Percentiles rank a stretch among this genome's conserved stretches.
Conservation (phyloP, 73 alveolate species). For the Loxodes magnus region DNA sequence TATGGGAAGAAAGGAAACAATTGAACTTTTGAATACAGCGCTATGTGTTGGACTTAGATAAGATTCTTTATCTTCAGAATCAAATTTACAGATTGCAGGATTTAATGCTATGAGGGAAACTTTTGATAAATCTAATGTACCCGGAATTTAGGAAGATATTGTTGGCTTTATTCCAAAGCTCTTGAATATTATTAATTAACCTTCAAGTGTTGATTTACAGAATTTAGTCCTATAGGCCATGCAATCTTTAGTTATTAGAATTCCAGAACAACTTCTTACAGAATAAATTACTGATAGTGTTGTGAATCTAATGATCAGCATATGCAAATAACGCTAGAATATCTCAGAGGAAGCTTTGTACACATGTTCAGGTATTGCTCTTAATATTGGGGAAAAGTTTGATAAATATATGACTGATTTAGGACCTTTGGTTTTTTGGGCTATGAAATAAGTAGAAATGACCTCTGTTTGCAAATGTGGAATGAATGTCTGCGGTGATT, state of each 20-base stretch:
- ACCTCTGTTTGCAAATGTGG: not conserved
- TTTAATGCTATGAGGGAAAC: not conserved
- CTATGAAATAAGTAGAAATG: not conserved
- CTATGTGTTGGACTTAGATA: not conserved
- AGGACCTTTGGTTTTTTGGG: constrained; percentile 3
- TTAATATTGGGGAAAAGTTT: not conserved
- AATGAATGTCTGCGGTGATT: constrained; percentile 1
- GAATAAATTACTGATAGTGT: not conserved
- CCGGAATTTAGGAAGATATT: not conserved
- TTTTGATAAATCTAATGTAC: not conserved
- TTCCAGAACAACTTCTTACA: not conserved
- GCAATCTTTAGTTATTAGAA: not conserved
- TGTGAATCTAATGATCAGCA: not conserved
- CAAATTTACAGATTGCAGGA: not conserved
- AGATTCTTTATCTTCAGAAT: not conserved
- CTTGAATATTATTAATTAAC: not conserved
- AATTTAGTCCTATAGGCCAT: not conserved
- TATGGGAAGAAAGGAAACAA: not conserved
- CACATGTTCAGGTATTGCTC: not conserved
- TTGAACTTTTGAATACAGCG: not conserved
- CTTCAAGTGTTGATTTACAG: not conserved
- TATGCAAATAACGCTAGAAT: not conserved
- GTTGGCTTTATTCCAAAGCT: not conserved
- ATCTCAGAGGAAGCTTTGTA: not conserved
- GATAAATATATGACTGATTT: not conserved